Conservation (phyloP, 2,329 filamentous ascomycete species). For the Amylocarpus encephaloides region DNA sequence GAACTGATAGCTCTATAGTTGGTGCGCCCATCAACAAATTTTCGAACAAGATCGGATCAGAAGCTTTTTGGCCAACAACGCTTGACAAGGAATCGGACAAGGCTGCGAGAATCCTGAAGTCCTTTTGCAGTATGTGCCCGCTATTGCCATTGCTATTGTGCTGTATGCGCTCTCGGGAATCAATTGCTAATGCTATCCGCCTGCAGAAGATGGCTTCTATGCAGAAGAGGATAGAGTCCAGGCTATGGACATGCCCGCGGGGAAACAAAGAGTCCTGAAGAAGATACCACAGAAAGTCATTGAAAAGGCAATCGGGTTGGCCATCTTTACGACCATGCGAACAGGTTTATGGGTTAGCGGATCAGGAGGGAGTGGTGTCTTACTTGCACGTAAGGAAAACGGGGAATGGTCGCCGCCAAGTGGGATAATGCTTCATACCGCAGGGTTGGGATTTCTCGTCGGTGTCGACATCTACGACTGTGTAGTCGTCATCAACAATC, state of each 20-base stretch:
- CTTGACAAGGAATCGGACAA: constrained; percentile 89
- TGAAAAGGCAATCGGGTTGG: constrained; percentile 80
- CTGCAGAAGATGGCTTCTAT: constrained; percentile 61
- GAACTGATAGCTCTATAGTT: constrained; percentile 31
- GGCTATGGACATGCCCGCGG: constrained; percentile 35
- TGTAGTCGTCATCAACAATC: constrained; percentile 85
- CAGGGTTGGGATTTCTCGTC: constrained; percentile 80
- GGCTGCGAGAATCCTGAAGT: constrained; percentile 79
- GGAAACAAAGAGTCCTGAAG: constrained; percentile 56
- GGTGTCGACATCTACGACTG: constrained; percentile 96
- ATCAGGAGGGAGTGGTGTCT: constrained; percentile 80
- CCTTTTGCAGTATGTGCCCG: constrained; percentile 69
- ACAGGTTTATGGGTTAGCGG: constrained; percentile 88
- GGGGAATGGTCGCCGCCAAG: constrained; percentile 89
- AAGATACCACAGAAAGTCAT: constrained; percentile 85
- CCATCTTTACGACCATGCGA: constrained; percentile 93
- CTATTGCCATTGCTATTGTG: too few relatives aligned
- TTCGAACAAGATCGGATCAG: constrained; percentile 73
- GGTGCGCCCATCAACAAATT: constrained; percentile 73
- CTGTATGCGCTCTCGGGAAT: neutral
- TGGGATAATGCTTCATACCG: constrained; percentile 83
- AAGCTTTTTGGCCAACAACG: constrained; percentile 79
- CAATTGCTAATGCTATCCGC: constrained; percentile 15
- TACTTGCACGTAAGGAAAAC: constrained; percentile 77
- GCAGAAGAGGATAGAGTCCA: constrained; percentile 41